Conservation (phyloP, 768 basidiomycete genomes). For the Pleurotus tuber-regium region DNA sequence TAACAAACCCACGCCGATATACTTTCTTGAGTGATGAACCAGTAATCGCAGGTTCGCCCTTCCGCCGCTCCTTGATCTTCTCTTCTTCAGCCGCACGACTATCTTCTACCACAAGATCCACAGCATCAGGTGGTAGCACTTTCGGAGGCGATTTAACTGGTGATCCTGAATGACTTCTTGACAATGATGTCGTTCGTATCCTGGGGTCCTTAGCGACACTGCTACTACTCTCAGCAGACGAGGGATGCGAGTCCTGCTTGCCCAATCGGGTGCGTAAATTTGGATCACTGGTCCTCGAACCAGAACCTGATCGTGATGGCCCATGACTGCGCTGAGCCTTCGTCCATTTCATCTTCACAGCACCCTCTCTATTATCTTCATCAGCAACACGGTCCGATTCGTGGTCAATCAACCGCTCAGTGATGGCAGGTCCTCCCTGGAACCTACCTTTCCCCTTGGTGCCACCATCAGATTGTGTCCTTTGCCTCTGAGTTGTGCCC, state of each 20-base stretch:
- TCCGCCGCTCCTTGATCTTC: constrained; percentile 49
- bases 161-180: constrained; percentile 29
- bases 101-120: constrained; percentile 86
- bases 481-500: constrained; percentile 23
- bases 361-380: constrained; percentile 24
- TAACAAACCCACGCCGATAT: constrained; percentile 48
- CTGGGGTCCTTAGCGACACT: constrained; percentile 12
- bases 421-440: constrained; percentile 16
- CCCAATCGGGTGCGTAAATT: constrained; percentile 16
- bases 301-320: constrained; percentile 12
- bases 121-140: constrained; percentile 66
- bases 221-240: constrained; percentile 26
- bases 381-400: constrained; percentile 37
- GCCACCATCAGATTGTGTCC: background rate
- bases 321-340: constrained; percentile 18
- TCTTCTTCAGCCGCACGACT: constrained; percentile 50
- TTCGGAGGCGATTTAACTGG: constrained; percentile 19
- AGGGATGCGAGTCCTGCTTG: constrained; percentile 14
- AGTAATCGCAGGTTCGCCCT: constrained; percentile 56
- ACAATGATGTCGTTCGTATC: constrained; percentile 22
- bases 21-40: constrained; percentile 47
- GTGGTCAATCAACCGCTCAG: constrained; percentile 40
- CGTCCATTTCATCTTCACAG: constrained; percentile 49
- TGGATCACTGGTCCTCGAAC: background rate
- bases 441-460: constrained; percentile 9